These are phyloP conservation scores for Talaromyces wortmannii DNA, from an alignment of 495 filamentous ascomycete species.

Conservation along the genomic window DNA sequence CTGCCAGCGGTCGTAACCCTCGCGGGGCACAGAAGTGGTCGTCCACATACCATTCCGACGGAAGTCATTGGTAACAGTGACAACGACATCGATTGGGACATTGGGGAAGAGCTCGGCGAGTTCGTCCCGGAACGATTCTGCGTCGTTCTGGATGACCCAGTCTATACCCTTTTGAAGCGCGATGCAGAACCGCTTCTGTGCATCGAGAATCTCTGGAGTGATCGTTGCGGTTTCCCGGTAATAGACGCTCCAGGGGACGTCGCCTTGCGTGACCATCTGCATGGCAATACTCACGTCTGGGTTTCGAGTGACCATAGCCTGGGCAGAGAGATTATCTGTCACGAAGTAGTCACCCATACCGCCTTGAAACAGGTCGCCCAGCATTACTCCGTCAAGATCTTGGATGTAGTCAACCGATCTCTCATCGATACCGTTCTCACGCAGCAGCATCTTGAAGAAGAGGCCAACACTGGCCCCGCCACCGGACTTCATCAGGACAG, in stretches of 20 bases:
- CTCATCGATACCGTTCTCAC: not conserved
- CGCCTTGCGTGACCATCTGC: not conserved
- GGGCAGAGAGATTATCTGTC: not conserved
- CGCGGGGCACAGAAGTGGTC: not conserved
- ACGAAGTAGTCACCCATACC: conserved; percentile 1
- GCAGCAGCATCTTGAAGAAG: conserved; percentile 3
- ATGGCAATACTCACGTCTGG: not conserved
- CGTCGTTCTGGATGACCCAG: not conserved
- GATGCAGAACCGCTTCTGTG: not conserved
- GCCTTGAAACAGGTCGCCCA: not conserved
- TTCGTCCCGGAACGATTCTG: not conserved
- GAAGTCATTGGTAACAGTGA: not conserved
- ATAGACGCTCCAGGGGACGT: conserved; percentile 1
- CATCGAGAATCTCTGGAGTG: not conserved
- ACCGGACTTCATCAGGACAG: not conserved
- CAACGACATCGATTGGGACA: not conserved
- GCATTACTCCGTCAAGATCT: not conserved
- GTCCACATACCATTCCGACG: not conserved
- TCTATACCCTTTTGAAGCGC: not conserved
- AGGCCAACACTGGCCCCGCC: not conserved
- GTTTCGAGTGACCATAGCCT: not conserved
- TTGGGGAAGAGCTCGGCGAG: not conserved
- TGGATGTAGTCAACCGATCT: not conserved
- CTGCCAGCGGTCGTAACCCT: not conserved
- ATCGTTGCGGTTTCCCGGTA: not conserved